Conservation (phyloP, 805 yeast species). For the Saccharomycopsis javanensis region DNA sequence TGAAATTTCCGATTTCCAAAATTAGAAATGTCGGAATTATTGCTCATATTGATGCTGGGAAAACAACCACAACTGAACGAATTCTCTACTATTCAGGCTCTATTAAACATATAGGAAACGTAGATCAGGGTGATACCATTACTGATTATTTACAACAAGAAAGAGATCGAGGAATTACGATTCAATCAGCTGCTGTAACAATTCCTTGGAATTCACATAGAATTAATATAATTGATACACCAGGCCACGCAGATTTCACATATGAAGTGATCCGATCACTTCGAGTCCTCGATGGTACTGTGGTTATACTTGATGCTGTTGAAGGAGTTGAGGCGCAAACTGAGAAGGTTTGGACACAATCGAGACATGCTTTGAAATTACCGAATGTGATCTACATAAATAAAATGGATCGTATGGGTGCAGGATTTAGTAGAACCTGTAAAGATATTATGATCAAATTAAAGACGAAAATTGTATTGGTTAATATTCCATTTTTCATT, state of each 20-base stretch:
- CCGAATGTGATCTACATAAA: conserved; percentile 79
- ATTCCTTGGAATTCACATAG: conserved; percentile 67
- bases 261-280: conserved; percentile 88
- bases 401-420: conserved; percentile 95
- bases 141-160: conserved; percentile 90
- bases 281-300: conserved; percentile 89
- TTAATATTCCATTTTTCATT: conserved; percentile 70
- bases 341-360: conserved; percentile 93
- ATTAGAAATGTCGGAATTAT: conserved; percentile 89
- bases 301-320: conserved; percentile 85
- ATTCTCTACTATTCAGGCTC: conserved; percentile 87
- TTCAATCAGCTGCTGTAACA: conserved; percentile 92
- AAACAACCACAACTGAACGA: conserved; percentile 94
- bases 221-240: conserved; percentile 89
- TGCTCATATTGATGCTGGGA: conserved; percentile 99
- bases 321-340: conserved; percentile 99
- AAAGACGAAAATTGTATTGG: conserved; percentile 59
- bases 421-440: conserved; percentile 86
- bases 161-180: conserved; percentile 87
- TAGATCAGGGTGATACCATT: conserved; percentile 93
- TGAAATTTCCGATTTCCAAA: conserved; percentile 22
- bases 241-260: conserved; percentile 96
- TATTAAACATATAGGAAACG: conserved; percentile 76
- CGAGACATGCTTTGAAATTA: conserved; percentile 43
- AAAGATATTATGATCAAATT: conserved; percentile 71